phyloP scores from a whole-genome alignment of 345 rosid genomes.

The Populus davidiana region DNA sequence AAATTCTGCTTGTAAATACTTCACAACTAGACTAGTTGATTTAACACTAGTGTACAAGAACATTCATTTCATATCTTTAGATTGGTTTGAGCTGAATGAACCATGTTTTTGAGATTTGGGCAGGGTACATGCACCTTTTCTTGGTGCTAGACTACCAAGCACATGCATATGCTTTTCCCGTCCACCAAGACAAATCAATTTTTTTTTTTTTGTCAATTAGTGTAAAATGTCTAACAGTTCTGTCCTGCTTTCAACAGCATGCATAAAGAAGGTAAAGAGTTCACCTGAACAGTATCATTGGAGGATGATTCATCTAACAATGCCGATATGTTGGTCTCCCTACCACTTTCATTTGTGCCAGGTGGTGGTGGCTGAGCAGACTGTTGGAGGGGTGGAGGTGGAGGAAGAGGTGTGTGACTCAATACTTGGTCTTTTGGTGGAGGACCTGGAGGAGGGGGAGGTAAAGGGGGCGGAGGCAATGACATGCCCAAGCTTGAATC shows the following conservation, averaged over 20 bases:
- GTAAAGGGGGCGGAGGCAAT: slow-evolving; percentile 61
- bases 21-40: background rate
- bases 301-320: slow-evolving; percentile 44
- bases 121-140: background rate
- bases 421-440: slow-evolving; percentile 64
- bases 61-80: background rate
- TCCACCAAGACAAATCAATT: background rate
- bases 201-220: background rate
- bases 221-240: background rate
- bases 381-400: slow-evolving; percentile 61
- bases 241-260: background rate
- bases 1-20: background rate
- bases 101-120: background rate
- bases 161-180: background rate
- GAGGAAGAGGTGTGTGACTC: slow-evolving; percentile 53
- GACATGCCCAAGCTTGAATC: slow-evolving; percentile 38
- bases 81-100: background rate
- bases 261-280: slow-evolving; percentile 3
- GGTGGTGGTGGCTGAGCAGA: slow-evolving; percentile 60
- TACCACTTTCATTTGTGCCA: slow-evolving; percentile 44
- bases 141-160: background rate
- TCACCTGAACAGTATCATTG: slow-evolving; percentile 51
- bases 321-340: slow-evolving; percentile 37
- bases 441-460: slow-evolving; percentile 95
- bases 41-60: background rate